Percentiles rank a stretch among this genome's conserved stretches.
Evolutionary conservation across 192 early-diverging fungal genomes (phyloP).

Genomic region (Gaertneriomyces sp.): DNA sequence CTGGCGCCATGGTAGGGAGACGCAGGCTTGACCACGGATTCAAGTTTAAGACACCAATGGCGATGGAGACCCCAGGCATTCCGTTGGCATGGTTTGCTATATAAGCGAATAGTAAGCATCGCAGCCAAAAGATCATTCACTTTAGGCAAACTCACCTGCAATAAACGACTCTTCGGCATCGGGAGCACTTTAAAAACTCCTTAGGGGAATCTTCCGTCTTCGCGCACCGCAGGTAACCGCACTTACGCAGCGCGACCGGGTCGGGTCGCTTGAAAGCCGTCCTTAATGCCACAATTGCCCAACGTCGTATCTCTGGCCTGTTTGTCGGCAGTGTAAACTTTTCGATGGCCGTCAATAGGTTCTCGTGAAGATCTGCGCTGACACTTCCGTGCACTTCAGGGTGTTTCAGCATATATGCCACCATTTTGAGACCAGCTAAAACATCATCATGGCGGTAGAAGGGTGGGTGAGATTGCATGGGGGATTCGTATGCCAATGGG

Average conservation of each 20-base stretch:
- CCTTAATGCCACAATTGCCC: slow-evolving; percentile 34
- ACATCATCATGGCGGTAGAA: slow-evolving; percentile 30
- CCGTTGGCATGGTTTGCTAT: no score
- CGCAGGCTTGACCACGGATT: no score
- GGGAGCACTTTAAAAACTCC: slow-evolving; percentile 82
- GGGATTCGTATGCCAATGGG: slow-evolving; percentile 22
- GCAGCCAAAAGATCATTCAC: no score
- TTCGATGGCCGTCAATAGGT: slow-evolving; percentile 29
- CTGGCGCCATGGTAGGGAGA: no score
- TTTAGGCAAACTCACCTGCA: slow-evolving; percentile 49
- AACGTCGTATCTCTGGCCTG: slow-evolving; percentile 24
- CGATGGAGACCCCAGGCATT: no score
- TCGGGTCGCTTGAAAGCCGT: slow-evolving; percentile 59
- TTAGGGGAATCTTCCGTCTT: slow-evolving; percentile 68
- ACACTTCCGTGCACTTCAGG: slow-evolving; percentile 52
- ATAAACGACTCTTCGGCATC: slow-evolving; percentile 84
- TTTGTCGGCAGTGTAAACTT: slow-evolving; percentile 18
- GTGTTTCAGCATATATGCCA: slow-evolving; percentile 89
- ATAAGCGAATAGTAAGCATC: no score
- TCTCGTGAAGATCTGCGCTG: slow-evolving; percentile 46
- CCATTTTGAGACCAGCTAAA: slow-evolving; percentile 57
- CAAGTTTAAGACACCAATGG: no score
- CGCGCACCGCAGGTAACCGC: slow-evolving; percentile 73
- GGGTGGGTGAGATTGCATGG: slow-evolving; percentile 43
- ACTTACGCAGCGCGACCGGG: slow-evolving; percentile 60